Conservation (phyloP, 345 rosid species). For the Syzygium aromaticum region DNA sequence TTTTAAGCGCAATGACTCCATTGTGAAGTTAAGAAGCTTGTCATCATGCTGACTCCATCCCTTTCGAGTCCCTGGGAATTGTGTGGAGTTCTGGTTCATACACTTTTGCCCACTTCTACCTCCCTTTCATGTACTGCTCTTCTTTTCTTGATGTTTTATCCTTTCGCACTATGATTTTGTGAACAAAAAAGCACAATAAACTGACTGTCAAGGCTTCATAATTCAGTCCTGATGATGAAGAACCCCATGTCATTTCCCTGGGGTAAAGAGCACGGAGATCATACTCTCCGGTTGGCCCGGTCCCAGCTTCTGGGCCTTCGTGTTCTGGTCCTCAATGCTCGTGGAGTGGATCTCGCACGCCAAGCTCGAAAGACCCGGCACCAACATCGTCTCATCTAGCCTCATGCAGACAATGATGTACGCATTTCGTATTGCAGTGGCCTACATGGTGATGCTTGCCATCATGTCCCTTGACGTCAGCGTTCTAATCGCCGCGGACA, state of each 20-base stretch:
- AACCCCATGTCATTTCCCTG: background rate
- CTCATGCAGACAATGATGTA: conserved; percentile 8
- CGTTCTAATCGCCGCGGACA: background rate
- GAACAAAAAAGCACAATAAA: background rate
- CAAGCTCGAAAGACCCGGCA: background rate
- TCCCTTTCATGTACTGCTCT: too few species aligned
- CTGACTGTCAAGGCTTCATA: background rate
- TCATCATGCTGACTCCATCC: background rate
- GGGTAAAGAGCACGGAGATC: background rate
- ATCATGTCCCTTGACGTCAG: conserved; percentile 20
- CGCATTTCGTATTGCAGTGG: conserved; percentile 6
- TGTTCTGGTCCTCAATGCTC: background rate
- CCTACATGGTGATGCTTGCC: conserved; percentile 24
- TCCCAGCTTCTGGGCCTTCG: background rate
- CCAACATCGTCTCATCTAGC: background rate
- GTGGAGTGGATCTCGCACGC: background rate
- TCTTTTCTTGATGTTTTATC: too few species aligned
- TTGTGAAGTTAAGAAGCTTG: background rate
- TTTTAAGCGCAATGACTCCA: background rate
- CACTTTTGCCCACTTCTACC: background rate
- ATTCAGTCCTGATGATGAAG: background rate
- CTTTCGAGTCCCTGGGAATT: background rate
- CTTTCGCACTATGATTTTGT: background rate
- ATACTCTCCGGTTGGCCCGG: background rate
- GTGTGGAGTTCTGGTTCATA: background rate